phyloP scores from a whole-genome alignment of 2,329 filamentous ascomycete species.

The Parastagonospora nodorum region DNA sequence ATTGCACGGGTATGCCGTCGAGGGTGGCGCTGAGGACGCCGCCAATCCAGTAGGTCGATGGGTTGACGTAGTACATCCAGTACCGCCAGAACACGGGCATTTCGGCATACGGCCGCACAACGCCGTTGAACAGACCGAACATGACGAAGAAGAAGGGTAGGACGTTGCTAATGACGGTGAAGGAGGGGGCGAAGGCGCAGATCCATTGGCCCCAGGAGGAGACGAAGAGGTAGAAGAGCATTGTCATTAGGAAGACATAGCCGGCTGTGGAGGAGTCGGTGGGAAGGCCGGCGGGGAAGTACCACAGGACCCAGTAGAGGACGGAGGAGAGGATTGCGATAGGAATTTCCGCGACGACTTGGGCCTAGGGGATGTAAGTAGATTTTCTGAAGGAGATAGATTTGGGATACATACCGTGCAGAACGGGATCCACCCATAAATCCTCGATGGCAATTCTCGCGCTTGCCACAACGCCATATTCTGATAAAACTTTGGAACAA shows the following conservation, averaged over 20 bases:
- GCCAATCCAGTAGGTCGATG: constrained; percentile 72
- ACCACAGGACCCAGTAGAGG: constrained; percentile 77
- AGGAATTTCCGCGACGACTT: constrained; percentile 74
- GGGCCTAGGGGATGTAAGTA: constrained; percentile 50
- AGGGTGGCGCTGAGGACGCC: constrained; percentile 71
- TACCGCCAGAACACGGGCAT: constrained; percentile 74
- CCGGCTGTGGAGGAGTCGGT: constrained; percentile 68
- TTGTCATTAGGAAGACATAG: constrained; percentile 77
- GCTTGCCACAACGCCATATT: constrained; percentile 75
- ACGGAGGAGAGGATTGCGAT: constrained; percentile 67
- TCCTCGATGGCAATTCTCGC: constrained; percentile 73
- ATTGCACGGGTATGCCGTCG: constrained; percentile 52
- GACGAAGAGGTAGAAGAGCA: constrained; percentile 79
- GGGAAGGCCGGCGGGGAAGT: constrained; percentile 74
- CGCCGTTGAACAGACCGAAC: constrained; percentile 76
- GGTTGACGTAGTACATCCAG: constrained; percentile 73
- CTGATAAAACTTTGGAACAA: constrained; percentile 77
- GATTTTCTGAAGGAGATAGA: too few relatives aligned
- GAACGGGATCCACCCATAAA: constrained; percentile 80
- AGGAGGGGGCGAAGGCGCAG: constrained; percentile 77
- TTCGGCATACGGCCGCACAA: constrained; percentile 69
- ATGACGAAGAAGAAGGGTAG: constrained; percentile 83
- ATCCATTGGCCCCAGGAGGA: constrained; percentile 83
- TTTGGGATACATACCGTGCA: constrained; percentile 2
- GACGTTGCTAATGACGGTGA: constrained; percentile 75